Evolutionary conservation across 2,329 filamentous ascomycete species (phyloP).

Genomic region (Penicillium janthinellum): DNA sequence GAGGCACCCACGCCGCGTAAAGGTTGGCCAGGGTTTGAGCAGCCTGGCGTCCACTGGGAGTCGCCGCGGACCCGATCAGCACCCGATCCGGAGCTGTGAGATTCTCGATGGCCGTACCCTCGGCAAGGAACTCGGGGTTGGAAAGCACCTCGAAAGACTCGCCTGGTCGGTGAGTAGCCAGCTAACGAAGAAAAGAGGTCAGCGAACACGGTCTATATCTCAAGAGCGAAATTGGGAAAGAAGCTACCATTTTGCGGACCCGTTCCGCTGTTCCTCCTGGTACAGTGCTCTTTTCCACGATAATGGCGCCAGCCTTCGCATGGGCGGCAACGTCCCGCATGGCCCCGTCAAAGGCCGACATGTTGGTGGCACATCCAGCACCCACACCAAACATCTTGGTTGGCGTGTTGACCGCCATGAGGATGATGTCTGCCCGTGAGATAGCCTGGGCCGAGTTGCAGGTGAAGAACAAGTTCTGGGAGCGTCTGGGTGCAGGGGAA

Average conservation of each 20-base stretch:
- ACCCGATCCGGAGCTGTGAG: constrained; percentile 72
- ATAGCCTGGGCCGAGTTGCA: constrained; percentile 66
- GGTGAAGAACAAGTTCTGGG: constrained; percentile 73
- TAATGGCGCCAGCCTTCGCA: constrained; percentile 67
- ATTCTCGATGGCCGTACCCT: constrained; percentile 73
- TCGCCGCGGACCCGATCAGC: constrained; percentile 70
- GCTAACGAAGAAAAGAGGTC: constrained; percentile 17
- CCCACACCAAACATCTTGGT: constrained; percentile 72
- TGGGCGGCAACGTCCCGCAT: constrained; percentile 67
- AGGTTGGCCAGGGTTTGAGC: constrained; percentile 65
- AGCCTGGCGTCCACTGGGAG: constrained; percentile 61
- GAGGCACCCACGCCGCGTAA: constrained; percentile 72
- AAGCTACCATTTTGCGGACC: constrained; percentile 65
- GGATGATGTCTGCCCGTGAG: constrained; percentile 68
- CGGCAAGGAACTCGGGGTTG: constrained; percentile 79
- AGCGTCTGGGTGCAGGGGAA: constrained; percentile 42
- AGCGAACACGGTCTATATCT: neutral
- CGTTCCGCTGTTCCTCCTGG: constrained; percentile 73
- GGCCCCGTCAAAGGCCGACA: constrained; percentile 71
- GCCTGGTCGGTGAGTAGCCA: constrained; percentile 54
- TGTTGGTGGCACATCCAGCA: constrained; percentile 70
- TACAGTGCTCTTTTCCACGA: constrained; percentile 82
- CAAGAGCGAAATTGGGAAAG: neutral
- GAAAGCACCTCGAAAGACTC: constrained; percentile 74
- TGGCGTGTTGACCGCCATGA: constrained; percentile 78